Percentiles rank a stretch among this genome's conserved stretches.
Evolutionary conservation across 768 basidiomycete species (phyloP).

Genomic region (Antrodiella citrinella): DNA sequence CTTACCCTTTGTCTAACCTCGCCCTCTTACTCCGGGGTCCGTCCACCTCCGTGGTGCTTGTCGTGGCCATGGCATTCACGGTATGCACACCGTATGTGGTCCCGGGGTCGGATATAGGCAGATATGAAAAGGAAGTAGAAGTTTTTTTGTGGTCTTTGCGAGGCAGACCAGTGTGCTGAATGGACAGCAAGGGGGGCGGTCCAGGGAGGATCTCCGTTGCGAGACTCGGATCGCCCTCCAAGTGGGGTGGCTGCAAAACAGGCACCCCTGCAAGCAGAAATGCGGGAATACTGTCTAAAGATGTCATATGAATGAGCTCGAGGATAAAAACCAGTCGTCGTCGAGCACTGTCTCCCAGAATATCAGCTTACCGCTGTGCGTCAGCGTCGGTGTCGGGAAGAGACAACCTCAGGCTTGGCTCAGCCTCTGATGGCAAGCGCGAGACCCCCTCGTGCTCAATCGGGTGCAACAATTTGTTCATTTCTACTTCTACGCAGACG

Average conservation of each 20-base stretch:
- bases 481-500: too few species aligned
- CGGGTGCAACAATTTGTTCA: neutral
- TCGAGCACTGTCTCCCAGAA: neutral
- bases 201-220: constrained; percentile 90
- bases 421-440: neutral
- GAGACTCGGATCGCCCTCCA: constrained; percentile 73
- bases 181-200: constrained; percentile 66
- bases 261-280: constrained; percentile 69
- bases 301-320: constrained; percentile 42
- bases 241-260: constrained; percentile 69
- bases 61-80: constrained; percentile 44
- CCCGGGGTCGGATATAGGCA: constrained; percentile 79
- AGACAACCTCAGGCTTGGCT: too few species aligned
- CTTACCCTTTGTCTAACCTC: constrained; percentile 67
- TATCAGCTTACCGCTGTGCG: neutral
- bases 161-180: constrained; percentile 48
- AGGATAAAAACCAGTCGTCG: neutral
- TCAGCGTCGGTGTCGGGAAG: neutral
- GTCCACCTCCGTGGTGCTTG: constrained; percentile 46
- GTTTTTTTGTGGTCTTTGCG: constrained; percentile 82
- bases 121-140: constrained; percentile 61
- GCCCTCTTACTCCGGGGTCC: constrained; percentile 66
- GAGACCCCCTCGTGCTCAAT: neutral
- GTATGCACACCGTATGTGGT: constrained; percentile 79
- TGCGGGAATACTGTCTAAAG: constrained; percentile 62